These are phyloP conservation scores for Artemisia argyi DNA, from an alignment of 129 eudicot genomes.

Conservation along the genomic window DNA sequence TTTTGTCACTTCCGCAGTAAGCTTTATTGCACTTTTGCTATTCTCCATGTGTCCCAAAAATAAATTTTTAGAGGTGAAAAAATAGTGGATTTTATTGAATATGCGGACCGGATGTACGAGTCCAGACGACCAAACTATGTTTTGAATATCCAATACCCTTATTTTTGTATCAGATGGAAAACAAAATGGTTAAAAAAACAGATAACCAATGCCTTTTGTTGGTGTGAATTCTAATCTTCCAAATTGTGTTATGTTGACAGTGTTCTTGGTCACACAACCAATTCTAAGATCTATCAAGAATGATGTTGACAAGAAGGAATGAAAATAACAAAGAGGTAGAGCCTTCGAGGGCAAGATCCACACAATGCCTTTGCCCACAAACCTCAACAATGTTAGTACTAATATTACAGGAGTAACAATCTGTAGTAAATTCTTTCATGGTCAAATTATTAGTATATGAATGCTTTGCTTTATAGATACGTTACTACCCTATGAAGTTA, in stretches of 20 bases:
- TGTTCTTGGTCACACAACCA: constrained; percentile 47
- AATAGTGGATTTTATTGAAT: too few relatives aligned
- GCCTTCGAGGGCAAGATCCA: constrained; percentile 44
- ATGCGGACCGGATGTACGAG: too few relatives aligned
- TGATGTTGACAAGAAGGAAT: constrained; percentile 33
- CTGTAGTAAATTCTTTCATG: too few relatives aligned
- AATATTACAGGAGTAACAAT: too few relatives aligned
- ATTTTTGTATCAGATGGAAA: not conserved
- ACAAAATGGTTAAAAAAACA: not conserved
- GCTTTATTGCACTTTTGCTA: too few relatives aligned
- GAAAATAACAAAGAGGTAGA: constrained; percentile 25
- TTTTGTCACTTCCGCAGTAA: not conserved
- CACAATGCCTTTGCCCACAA: not conserved
- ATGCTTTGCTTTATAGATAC: too few relatives aligned
- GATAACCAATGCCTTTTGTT: not conserved
- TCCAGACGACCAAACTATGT: not conserved
- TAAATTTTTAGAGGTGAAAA: too few relatives aligned
- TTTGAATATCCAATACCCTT: not conserved
- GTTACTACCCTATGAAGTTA: too few relatives aligned
- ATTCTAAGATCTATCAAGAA: constrained; percentile 46
- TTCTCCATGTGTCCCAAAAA: too few relatives aligned
- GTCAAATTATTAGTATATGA: too few relatives aligned
- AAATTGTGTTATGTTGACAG: constrained; percentile 35
- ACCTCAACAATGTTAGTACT: not conserved
- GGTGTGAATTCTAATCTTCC: not conserved